phyloP scores from a whole-genome alignment of 2,329 filamentous ascomycete genomes.

The Sordariomycetes sp. region DNA sequence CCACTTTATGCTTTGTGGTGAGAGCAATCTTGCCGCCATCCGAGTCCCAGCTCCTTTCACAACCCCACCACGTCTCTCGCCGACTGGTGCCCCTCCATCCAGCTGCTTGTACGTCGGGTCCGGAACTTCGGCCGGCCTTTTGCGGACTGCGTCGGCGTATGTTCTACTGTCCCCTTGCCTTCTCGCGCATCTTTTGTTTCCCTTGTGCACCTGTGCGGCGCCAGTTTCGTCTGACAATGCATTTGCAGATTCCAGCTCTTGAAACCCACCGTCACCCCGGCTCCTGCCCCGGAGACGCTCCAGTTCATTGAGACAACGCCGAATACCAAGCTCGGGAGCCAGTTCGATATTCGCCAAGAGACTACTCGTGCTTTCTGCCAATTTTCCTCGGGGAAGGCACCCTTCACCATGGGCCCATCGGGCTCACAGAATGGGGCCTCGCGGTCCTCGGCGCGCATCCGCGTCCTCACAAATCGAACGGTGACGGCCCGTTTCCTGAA shows the following conservation, averaged over 20 bases:
- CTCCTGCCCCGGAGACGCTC: background rate
- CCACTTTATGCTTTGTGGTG: background rate
- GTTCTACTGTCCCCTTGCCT: background rate
- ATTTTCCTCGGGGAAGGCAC: background rate
- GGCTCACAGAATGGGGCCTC: background rate
- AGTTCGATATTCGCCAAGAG: background rate
- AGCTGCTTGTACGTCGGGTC: background rate
- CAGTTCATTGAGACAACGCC: background rate
- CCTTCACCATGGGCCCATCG: background rate
- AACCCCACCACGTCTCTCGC: background rate
- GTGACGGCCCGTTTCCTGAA: background rate
- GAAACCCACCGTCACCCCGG: background rate
- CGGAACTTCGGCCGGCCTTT: background rate
- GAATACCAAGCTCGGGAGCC: background rate
- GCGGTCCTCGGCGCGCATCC: slow-evolving; percentile 3
- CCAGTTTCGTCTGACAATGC: background rate
- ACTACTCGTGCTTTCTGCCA: background rate
- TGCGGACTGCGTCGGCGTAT: background rate
- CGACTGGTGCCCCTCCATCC: background rate
- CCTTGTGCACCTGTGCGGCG: background rate
- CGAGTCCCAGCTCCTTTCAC: background rate
- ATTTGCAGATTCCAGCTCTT: background rate
- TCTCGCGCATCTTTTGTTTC: background rate
- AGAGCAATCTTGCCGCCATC: background rate
- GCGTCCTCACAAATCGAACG: background rate